phyloP scores from a whole-genome alignment of 2,329 filamentous ascomycete species.

The Colletotrichum salicis region DNA sequence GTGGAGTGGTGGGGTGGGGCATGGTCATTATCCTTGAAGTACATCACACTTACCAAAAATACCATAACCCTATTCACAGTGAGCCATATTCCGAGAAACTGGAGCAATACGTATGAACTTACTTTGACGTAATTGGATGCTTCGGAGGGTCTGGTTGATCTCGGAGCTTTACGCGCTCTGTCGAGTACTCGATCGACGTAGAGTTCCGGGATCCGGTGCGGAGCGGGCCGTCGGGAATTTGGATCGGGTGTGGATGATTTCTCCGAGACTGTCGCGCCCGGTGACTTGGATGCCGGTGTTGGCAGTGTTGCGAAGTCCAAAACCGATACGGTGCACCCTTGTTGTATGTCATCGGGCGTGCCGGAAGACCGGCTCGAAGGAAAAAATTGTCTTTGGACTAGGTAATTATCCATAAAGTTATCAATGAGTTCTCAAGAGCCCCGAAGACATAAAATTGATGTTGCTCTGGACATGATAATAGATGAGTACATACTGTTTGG shows the following conservation, averaged over 20 bases:
- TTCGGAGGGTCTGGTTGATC: constrained; percentile 12
- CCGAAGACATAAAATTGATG: neutral
- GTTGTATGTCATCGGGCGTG: neutral
- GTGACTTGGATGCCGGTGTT: neutral
- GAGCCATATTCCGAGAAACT: neutral
- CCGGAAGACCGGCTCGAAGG: neutral
- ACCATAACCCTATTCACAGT: constrained; percentile 40
- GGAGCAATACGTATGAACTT: neutral
- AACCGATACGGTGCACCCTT: constrained; percentile 15
- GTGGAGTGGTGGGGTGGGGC: neutral
- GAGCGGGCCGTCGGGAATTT: neutral
- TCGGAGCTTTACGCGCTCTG: constrained; percentile 32
- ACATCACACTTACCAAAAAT: constrained; percentile 41
- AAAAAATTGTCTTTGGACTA: constrained; percentile 34
- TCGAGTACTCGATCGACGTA: constrained; percentile 42
- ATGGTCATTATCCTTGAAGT: neutral
- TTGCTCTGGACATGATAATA: neutral
- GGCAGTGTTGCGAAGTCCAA: constrained; percentile 20
- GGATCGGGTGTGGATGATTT: neutral
- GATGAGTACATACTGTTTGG: constrained; percentile 37
- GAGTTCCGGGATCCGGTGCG: constrained; percentile 38
- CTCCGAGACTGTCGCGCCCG: neutral
- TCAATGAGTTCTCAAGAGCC: neutral
- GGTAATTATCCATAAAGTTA: neutral
- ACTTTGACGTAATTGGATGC: constrained; percentile 40